These are phyloP conservation scores for Aspergillus leporis DNA, from an alignment of 495 filamentous ascomycete species.

Conservation along the genomic window DNA sequence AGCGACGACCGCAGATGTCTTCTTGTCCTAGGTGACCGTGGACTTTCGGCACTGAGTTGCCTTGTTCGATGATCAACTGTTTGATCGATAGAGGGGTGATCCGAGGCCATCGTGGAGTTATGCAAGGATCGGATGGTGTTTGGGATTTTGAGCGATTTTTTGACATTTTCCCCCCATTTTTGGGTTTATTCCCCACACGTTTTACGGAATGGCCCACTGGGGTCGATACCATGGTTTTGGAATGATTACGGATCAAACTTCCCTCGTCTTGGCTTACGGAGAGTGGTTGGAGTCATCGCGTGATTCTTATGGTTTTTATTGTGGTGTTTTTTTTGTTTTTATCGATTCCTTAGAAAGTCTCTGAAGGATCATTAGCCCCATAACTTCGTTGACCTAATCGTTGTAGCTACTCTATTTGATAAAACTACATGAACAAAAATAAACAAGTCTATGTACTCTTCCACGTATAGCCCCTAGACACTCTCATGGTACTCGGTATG, in stretches of 20 bases:
- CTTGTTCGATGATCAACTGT: neutral
- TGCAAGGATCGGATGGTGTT: neutral
- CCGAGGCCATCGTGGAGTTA: neutral
- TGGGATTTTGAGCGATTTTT: neutral
- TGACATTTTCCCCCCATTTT: neutral
- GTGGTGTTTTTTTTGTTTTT: no score
- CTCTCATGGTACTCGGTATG: neutral
- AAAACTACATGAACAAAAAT: neutral
- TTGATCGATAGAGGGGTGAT: neutral
- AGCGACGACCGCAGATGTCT: constrained; percentile 7
- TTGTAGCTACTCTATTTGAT: no score
- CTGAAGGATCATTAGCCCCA: neutral
- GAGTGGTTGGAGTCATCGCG: no score
- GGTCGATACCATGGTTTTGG: no score
- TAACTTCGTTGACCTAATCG: neutral
- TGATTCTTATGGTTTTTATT: no score
- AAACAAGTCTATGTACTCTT: neutral
- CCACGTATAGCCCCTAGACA: neutral
- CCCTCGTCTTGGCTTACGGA: no score
- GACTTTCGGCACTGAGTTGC: neutral
- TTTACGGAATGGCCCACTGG: no score
- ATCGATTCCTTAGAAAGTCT: no score
- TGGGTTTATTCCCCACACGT: neutral
- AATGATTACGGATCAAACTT: no score
- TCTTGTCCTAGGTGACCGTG: neutral